Evolutionary conservation across 176 grass and related monocot genomes (phyloP).

Genomic region (Oryza meyeriana): DNA sequence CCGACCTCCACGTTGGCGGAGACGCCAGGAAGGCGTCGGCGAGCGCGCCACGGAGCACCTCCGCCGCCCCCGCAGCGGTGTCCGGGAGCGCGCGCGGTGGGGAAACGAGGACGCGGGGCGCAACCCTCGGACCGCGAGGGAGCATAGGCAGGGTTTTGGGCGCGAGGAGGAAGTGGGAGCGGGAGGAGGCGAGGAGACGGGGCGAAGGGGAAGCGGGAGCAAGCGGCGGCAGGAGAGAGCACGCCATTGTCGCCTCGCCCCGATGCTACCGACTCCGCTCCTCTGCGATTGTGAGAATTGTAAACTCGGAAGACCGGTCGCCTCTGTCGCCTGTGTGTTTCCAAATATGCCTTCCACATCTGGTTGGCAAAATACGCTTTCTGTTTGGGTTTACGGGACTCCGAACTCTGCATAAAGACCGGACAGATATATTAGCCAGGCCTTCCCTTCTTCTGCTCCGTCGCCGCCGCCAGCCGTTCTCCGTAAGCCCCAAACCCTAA

Average conservation of each 20-base stretch:
- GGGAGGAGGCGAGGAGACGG: constrained; percentile 6
- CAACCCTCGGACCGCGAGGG: background rate
- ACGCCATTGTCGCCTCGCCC: constrained; percentile 42
- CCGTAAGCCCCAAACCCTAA: background rate
- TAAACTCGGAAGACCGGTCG: background rate
- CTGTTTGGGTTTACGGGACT: background rate
- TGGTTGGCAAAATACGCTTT: background rate
- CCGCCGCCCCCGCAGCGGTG: constrained; percentile 17
- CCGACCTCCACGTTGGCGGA: constrained; percentile 69
- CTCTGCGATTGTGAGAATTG: too few relatives aligned
- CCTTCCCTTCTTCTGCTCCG: too few relatives aligned
- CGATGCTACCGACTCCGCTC: background rate
- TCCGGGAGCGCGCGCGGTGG: constrained; percentile 33
- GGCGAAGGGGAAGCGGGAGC: background rate
- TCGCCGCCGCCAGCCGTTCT: background rate
- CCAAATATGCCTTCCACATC: background rate
- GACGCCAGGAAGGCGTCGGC: constrained; percentile 46
- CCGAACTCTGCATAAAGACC: too few relatives aligned
- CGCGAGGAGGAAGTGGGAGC: background rate
- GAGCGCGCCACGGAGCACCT: constrained; percentile 27
- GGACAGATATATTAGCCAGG: too few relatives aligned
- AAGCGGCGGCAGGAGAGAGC: constrained; percentile 34
- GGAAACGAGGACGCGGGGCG: background rate
- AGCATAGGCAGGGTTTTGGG: background rate
- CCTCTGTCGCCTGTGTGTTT: background rate